phyloP scores from a whole-genome alignment of 371 early-diverging fungal genomes.

The Mortierella sp. region DNA sequence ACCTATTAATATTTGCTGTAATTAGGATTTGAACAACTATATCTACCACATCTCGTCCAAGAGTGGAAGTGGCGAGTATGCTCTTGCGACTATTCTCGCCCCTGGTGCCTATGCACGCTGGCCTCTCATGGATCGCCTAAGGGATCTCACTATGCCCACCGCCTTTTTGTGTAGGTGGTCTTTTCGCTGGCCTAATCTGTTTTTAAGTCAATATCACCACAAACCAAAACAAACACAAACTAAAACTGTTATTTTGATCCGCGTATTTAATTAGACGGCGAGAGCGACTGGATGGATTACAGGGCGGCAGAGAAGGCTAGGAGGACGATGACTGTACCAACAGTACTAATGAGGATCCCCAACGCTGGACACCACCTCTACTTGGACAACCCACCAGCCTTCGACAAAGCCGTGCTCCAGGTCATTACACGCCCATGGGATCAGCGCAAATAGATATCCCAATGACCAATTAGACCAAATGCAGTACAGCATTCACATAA shows the following conservation, averaged over 20 bases:
- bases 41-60: constrained; percentile 85
- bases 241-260: background rate
- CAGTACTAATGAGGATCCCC: constrained; percentile 64
- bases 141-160: constrained; percentile 80
- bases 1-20: background rate
- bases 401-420: constrained; percentile 69
- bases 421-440: constrained; percentile 49
- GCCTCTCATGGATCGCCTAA: constrained; percentile 81
- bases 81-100: constrained; percentile 79
- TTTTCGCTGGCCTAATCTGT: background rate
- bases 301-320: constrained; percentile 78
- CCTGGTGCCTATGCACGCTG: constrained; percentile 89
- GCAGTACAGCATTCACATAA: background rate
- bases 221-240: background rate
- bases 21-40: constrained; percentile 58
- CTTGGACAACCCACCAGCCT: constrained; percentile 86
- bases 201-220: background rate
- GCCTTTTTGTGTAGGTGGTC: constrained; percentile 78
- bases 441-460: background rate
- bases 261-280: constrained; percentile 41
- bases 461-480: background rate
- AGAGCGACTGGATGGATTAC: constrained; percentile 94
- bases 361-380: constrained; percentile 91
- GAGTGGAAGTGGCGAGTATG: constrained; percentile 86
- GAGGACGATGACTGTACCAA: constrained; percentile 68